These are phyloP conservation scores for Ulota crispa DNA, from an alignment of 225 moss, liverwort and hornwort genomes.

Conservation along the genomic window DNA sequence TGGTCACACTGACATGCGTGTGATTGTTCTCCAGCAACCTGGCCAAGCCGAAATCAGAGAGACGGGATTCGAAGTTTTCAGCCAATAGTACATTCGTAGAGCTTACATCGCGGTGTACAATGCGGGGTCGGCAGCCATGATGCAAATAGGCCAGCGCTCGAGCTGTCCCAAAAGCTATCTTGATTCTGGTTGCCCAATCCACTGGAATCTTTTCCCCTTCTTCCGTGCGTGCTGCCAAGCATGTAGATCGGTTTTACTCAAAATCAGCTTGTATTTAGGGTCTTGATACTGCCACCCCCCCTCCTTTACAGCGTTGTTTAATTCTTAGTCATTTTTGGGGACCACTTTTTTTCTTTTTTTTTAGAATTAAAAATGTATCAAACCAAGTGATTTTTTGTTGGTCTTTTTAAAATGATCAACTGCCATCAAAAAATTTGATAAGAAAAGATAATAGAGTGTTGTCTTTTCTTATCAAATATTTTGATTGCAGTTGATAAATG, in stretches of 20 bases:
- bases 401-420: no score
- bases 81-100: slow-evolving; percentile 49
- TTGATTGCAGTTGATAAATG: no score
- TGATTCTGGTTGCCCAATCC: slow-evolving; percentile 42
- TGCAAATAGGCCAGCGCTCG: slow-evolving; percentile 54
- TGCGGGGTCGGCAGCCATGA: slow-evolving; percentile 50
- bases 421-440: no score
- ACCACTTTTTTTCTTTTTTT: no score
- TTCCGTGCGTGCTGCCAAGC: slow-evolving; percentile 27
- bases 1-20: slow-evolving; percentile 51
- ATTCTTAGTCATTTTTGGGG: no score
- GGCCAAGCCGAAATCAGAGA: slow-evolving; percentile 62
- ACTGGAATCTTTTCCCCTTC: slow-evolving; percentile 30
- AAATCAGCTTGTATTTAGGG: no score
- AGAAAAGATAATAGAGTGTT: no score
- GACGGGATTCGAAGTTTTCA: slow-evolving; percentile 38
- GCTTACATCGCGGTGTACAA: slow-evolving; percentile 56
- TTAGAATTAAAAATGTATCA: no score
- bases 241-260: neutral
- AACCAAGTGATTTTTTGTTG: no score
- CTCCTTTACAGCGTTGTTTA: no score
- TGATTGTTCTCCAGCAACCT: slow-evolving; percentile 42
- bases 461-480: no score
- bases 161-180: slow-evolving; percentile 49
- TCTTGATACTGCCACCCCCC: no score